Conservation (phyloP, 768 basidiomycete genomes). For the Suillus brevipes region DNA sequence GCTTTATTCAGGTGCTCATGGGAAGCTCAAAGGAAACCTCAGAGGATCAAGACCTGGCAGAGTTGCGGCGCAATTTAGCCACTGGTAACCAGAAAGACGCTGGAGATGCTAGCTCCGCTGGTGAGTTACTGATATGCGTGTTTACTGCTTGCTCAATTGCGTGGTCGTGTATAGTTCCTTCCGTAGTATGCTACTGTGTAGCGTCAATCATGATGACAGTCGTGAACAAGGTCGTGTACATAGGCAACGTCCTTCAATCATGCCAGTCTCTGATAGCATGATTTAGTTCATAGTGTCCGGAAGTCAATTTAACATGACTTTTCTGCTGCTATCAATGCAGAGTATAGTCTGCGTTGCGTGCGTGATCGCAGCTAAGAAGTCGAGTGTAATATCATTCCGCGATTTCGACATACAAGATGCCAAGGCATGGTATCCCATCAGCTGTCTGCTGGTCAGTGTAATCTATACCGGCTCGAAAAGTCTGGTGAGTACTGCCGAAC, state of each 20-base stretch:
- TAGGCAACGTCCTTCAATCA: too few species aligned
- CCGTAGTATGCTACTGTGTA: constrained; percentile 86
- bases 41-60: constrained; percentile 47
- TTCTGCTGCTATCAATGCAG: constrained; percentile 89
- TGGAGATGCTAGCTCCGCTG: constrained; percentile 20
- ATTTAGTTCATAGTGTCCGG: constrained; percentile 93
- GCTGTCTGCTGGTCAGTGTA: constrained; percentile 85
- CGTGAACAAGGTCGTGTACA: constrained; percentile 77
- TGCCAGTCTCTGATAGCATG: constrained; percentile 6
- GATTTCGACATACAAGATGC: constrained; percentile 82
- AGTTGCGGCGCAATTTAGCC: constrained; percentile 53
- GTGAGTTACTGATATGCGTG: constrained; percentile 17
- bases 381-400: constrained; percentile 82
- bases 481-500: constrained; percentile 60
- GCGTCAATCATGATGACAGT: constrained; percentile 97
- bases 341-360: constrained; percentile 82
- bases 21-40: constrained; percentile 11
- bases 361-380: constrained; percentile 70
- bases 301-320: constrained; percentile 92
- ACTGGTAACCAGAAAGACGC: constrained; percentile 35
- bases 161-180: constrained; percentile 53
- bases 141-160: neutral
- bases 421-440: constrained; percentile 93
- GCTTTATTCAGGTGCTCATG: constrained; percentile 5
- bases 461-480: constrained; percentile 99